phyloP scores from a whole-genome alignment of 169 alveolate species.

The Plasmodium ovale region DNA sequence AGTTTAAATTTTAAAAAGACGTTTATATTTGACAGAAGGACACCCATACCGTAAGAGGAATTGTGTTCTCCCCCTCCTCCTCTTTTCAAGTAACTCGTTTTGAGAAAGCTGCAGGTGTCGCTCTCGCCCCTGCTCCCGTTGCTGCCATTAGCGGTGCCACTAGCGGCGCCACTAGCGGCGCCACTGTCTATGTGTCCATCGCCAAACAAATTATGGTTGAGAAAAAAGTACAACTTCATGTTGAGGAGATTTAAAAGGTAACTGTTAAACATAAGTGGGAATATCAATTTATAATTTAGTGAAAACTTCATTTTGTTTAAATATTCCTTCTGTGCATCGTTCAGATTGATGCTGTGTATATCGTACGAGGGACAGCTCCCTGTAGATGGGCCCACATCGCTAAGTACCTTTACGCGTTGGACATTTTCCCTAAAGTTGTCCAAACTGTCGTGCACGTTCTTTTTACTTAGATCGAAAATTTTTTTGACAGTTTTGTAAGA shows the following conservation, averaged over 20 bases:
- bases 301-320: conserved; percentile 14
- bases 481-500: conserved; percentile 2
- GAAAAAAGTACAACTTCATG: conserved; percentile 44
- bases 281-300: conserved; percentile 28
- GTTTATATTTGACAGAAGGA: conserved; percentile 23
- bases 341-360: conserved; percentile 42
- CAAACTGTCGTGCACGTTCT: background rate
- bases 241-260: conserved; percentile 51
- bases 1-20: conserved; percentile 34
- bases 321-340: conserved; percentile 43
- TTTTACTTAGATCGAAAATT: background rate
- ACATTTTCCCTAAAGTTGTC: conserved; percentile 24
- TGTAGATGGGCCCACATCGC: background rate
- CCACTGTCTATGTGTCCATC: background rate
- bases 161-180: background rate
- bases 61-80: conserved; percentile 21
- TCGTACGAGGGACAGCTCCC: background rate
- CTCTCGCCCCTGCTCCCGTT: background rate
- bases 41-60: conserved; percentile 57
- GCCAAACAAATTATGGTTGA: conserved; percentile 39
- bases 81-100: conserved; percentile 17
- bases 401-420: background rate
- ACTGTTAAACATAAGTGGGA: conserved; percentile 50
- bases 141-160: background rate
- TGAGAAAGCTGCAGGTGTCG: conserved; percentile 19